Percentiles rank a stretch among this genome's conserved stretches.
Conservation (phyloP, 805 yeast genomes). For the Kuraishia ogatae region DNA sequence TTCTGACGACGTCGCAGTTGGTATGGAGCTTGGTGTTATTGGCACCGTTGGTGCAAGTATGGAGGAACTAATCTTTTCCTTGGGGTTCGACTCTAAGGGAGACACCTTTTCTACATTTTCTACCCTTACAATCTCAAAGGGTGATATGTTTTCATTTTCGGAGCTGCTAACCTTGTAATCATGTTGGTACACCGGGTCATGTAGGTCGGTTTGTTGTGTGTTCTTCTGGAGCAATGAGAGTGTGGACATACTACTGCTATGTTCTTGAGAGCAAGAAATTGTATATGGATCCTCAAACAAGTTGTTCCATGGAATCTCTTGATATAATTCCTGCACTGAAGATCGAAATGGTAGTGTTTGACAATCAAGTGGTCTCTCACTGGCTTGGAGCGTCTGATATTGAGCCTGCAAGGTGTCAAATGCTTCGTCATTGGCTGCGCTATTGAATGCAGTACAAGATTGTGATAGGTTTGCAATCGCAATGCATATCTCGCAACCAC, state of each 20-base stretch:
- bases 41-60: background rate
- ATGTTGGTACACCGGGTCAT: background rate
- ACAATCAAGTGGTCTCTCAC: background rate
- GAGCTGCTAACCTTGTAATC: background rate
- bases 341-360: background rate
- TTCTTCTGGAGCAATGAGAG: background rate
- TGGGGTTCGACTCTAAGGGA: background rate
- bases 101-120: background rate
- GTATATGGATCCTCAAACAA: background rate
- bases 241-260: background rate
- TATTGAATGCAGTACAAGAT: background rate
- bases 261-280: background rate
- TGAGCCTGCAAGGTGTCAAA: background rate
- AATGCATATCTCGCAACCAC: background rate
- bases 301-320: background rate
- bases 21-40: background rate
- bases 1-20: background rate
- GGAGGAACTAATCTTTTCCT: too few species aligned
- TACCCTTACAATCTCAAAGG: background rate
- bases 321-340: background rate
- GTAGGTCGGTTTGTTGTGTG: background rate
- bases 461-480: background rate
- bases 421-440: background rate
- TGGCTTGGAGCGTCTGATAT: background rate
- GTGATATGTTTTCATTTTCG: background rate